A percentile compares a stretch with the other conserved stretches of the same genome.
These are phyloP conservation scores for Aspergillus diversus DNA, from an alignment of 495 filamentous ascomycete genomes.

Conservation along the genomic window DNA sequence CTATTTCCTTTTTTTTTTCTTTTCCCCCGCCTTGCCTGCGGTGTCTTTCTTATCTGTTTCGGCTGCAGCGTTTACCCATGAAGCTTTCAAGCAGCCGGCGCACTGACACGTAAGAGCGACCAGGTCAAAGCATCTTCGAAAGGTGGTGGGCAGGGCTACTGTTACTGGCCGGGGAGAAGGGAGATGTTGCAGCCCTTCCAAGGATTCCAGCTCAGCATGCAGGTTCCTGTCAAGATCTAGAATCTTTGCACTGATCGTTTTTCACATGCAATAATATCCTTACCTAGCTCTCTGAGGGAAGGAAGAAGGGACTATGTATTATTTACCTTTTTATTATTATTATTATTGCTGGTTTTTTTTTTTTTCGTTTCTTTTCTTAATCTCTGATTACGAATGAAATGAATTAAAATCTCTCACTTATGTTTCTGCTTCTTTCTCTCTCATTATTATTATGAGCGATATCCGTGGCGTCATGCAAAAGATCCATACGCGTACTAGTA, in stretches of 20 bases:
- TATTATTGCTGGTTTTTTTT: slow-evolving; percentile 7
- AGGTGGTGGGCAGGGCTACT: neutral
- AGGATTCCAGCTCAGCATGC: slow-evolving; percentile 13
- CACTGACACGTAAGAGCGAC: slow-evolving; percentile 23
- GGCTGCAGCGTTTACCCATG: neutral
- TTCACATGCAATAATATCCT: slow-evolving; percentile 21
- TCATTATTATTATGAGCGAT: no score
- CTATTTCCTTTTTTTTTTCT: no score
- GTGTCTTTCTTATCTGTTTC: slow-evolving; percentile 3
- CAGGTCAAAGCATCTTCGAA: slow-evolving; percentile 8
- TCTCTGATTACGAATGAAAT: no score
- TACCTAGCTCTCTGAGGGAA: neutral
- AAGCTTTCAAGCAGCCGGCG: slow-evolving; percentile 12
- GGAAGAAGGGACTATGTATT: neutral
- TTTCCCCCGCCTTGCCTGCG: neutral
- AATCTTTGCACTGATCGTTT: slow-evolving; percentile 26
- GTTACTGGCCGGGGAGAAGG: neutral
- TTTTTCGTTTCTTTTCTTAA: neutral
- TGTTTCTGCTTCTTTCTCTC: no score
- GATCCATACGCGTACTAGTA: no score
- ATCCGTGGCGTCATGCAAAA: no score
- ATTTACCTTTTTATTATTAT: neutral
- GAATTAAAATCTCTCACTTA: no score
- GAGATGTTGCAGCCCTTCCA: slow-evolving; percentile 1
- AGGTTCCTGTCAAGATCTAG: slow-evolving; percentile 27